Percentiles rank a stretch among this genome's conserved stretches.
Evolutionary conservation across 345 rosid species (phyloP).

Genomic region (Citrus cavaleriei): DNA sequence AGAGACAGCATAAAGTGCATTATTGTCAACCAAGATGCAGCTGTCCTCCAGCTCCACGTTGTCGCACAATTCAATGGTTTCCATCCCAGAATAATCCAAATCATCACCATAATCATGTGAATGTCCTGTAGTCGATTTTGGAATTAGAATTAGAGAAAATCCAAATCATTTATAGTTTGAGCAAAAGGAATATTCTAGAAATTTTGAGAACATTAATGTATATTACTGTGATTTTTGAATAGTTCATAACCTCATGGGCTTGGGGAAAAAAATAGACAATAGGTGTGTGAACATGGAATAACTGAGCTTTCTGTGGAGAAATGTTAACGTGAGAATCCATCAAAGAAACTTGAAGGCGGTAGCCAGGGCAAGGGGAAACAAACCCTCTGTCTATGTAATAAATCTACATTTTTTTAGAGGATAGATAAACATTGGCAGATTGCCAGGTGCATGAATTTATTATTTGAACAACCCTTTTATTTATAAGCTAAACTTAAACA

Average conservation of each 20-base stretch:
- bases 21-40: conserved; percentile 31
- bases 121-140: conserved; percentile 24
- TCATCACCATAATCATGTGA: conserved; percentile 22
- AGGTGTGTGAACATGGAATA: background rate
- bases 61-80: conserved; percentile 42
- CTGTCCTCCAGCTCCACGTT: conserved; percentile 42
- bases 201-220: background rate
- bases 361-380: background rate
- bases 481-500: background rate
- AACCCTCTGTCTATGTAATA: background rate
- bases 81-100: conserved; percentile 35
- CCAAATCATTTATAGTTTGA: background rate
- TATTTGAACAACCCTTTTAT: background rate
- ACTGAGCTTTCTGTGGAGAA: no score
- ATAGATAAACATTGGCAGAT: background rate
- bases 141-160: background rate
- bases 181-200: background rate
- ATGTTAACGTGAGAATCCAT: background rate
- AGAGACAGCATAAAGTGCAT: conserved; percentile 44
- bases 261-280: background rate
- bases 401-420: background rate
- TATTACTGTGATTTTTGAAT: background rate
- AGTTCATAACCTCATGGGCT: background rate
- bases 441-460: background rate
- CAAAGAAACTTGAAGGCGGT: background rate